These are phyloP conservation scores for Cinnamomum micranthum DNA, from an alignment of 164 flowering plant genomes.

Conservation along the genomic window DNA sequence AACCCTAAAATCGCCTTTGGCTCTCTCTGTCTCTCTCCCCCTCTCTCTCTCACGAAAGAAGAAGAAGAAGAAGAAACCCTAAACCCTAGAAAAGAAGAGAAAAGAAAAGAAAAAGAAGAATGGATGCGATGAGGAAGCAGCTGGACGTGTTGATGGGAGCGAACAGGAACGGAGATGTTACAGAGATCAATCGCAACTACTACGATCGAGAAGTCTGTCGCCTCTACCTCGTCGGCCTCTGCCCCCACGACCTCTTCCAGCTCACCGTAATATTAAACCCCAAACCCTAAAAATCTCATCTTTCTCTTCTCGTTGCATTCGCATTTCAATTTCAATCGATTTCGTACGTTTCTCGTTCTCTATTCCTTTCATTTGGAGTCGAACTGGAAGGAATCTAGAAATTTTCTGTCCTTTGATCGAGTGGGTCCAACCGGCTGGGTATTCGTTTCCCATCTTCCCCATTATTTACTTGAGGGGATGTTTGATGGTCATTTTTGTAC, in stretches of 20 bases:
- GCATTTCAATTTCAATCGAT: not conserved
- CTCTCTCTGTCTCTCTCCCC: not conserved
- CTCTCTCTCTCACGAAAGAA: too few species aligned
- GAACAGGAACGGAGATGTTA: slow-evolving; percentile 88
- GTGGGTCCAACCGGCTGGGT: too few species aligned
- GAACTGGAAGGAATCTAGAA: not conserved
- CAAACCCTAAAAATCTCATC: too few species aligned
- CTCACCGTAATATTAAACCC: slow-evolving; percentile 48
- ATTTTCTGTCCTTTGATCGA: too few species aligned
- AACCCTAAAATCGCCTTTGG: not conserved
- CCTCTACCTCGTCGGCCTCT: slow-evolving; percentile 85
- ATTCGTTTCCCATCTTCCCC: not conserved
- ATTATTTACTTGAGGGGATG: not conserved
- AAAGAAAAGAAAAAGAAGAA: slow-evolving; percentile 11
- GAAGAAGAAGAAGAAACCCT: not conserved
- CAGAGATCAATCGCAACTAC: slow-evolving; percentile 86
- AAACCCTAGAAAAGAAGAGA: not conserved
- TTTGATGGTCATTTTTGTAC: too few species aligned
- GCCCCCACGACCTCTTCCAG: slow-evolving; percentile 98
- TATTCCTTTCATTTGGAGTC: not conserved
- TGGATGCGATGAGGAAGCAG: slow-evolving; percentile 96
- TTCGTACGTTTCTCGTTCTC: not conserved
- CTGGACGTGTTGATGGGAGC: slow-evolving; percentile 97
- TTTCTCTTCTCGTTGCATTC: not conserved
- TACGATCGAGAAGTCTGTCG: slow-evolving; percentile 99